Base-by-base conservation (phyloP, 2,329 filamentous ascomycete species). In the Zalaria obscura region DNA sequence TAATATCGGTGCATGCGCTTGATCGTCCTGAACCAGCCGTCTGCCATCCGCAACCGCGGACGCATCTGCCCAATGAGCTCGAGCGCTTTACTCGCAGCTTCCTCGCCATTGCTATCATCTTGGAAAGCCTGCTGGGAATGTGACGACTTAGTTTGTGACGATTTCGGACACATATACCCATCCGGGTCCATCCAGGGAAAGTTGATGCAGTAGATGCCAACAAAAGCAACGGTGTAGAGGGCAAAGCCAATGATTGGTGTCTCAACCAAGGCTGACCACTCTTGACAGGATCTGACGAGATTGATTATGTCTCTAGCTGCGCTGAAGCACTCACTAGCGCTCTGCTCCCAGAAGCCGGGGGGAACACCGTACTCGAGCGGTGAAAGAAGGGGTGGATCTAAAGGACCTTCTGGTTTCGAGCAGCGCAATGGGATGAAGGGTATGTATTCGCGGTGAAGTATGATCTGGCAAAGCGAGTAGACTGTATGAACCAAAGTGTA, bases 401-500 rank as follows among this genome's bases (percentile, higher is more conserved):
- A 56, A 0, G 79, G 78, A 2, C 73, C 73, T 36, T 64, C 52
- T 2, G 72, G 72, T 49, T 67, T 67, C 25, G 57, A 52, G 47
- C 64, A 66, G 11, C 63, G 61, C 36, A 80, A 64, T 2, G 78
- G 75, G 10, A 80, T 68, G 51, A 80, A 81, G 0, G 78, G 77
- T 26, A 83, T 68, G 46, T 78, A 82, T 54, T 83, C 78, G 46
- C 79, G 68, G 51, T 82, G 76, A 27, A 83, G 65, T 62, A 81
- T 75, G 47, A 85, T 77, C 42, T 72, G 69, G 53, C 76, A 83
- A 2, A 83, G 64, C 2, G 73, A 71, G 44, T 75, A 72, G 1
- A 83, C 69, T 50, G 78, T 76, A 51, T 85, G 80, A 41, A 85
- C 62, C 3, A 80, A 69, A 6, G 78, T 72, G 52, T 80, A 85